Conservation (phyloP, 139 green algal genomes). For the Chlamydomonas schloesseri region DNA sequence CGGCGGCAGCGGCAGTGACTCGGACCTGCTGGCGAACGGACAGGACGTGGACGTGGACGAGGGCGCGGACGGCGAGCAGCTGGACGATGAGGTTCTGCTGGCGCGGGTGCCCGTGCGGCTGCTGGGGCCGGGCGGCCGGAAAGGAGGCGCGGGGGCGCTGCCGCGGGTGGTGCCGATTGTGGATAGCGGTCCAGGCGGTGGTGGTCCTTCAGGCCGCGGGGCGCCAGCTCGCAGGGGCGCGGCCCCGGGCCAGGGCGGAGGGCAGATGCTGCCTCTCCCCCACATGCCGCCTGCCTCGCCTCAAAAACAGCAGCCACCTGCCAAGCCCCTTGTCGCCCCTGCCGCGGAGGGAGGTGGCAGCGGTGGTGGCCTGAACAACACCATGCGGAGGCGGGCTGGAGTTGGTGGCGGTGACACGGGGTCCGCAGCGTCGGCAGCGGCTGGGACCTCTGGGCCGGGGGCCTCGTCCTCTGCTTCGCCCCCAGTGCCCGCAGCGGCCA, state of each 20-base stretch:
- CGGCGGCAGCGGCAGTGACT: not conserved
- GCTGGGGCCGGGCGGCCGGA: not conserved
- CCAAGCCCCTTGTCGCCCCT: too few relatives aligned
- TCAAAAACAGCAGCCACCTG: too few relatives aligned
- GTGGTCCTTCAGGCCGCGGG: too few relatives aligned
- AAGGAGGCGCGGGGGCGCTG: not conserved
- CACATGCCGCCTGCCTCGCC: too few relatives aligned
- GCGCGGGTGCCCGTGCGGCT: slow-evolving; percentile 6
- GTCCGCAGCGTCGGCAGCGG: not conserved
- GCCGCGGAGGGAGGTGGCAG: not conserved
- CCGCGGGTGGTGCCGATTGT: not conserved
- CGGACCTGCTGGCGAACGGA: too few relatives aligned
- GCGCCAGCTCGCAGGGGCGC: too few relatives aligned
- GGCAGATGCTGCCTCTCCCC: too few relatives aligned
- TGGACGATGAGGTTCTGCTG: slow-evolving; percentile 15
- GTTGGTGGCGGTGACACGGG: not conserved
- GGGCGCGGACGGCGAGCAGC: not conserved
- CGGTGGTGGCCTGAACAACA: slow-evolving; percentile 19
- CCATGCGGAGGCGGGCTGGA: not conserved
- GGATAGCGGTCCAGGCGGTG: too few relatives aligned
- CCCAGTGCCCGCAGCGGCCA: not conserved
- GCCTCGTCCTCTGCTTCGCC: too few relatives aligned
- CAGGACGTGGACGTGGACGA: not conserved
- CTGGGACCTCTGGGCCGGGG: too few relatives aligned
- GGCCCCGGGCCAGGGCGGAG: too few relatives aligned